Evolutionary conservation across 352 stramenopile genomes (phyloP), one percentile per base, ranked within the genome.

Genomic region (Phytophthora idaei): DNA sequence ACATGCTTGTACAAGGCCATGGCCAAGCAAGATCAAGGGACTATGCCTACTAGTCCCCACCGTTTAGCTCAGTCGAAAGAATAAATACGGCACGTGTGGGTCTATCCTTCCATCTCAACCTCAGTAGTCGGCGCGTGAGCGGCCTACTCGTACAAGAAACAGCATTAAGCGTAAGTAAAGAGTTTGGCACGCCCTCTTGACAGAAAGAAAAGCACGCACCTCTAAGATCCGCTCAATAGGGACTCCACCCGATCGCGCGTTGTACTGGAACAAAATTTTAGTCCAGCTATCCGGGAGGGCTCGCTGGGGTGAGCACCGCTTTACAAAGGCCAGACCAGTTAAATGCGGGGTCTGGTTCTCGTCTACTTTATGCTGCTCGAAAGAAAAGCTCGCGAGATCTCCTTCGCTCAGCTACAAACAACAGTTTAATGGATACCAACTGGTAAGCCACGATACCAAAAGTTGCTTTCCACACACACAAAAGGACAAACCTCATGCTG

Each of bases 221-320:
- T 90, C 75, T 5, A 93, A 31, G 49, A 94, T 83, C 14, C 63
- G 77, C 12, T 88, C 71, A 36, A 94, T 86, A 14, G 74, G 75
- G n/a, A 93, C 47, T 5, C 85, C 83, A 28, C 80, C 78, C 5
- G 71, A 82, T 9, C 80, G 77, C n/a, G 83, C 83, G 25, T 89
- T 85, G 56, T 80, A 88, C 63, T 94, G 87, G 61, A 94, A 94
- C 44, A 92, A 60, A 66, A 94, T 91, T 61, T 96, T 96, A 25
- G 89, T 96, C 89, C 89, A 96, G 65, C 89, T 96, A 54, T 96
- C 89, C 1, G 89, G 80, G 25, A 96, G 76, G 3, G 87, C 89
- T 27, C 89, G 81, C 53, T 95, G 87, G 12, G 87, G 80, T 12
- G 89, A 96, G 48, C 87, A 96, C 12, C 87, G 80, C 45, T 85